A percentile compares a stretch with the other conserved stretches of the same genome.
phyloP scores from a whole-genome alignment of 1,284 basidiomycete genomes.

The Ceraceosorus bombacis region DNA sequence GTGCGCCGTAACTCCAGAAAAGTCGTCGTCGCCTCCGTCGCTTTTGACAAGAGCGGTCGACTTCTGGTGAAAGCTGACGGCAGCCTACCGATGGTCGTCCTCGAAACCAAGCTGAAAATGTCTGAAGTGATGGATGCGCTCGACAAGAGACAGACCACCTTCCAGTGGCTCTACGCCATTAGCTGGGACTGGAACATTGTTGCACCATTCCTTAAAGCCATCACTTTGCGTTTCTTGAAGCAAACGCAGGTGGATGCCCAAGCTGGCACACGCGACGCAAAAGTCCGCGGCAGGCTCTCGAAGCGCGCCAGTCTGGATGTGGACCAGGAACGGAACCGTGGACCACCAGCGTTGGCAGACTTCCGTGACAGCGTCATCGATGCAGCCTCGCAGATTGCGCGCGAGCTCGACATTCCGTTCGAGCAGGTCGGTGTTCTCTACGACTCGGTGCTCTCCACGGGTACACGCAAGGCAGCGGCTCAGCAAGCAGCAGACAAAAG shows the following conservation, averaged over 20 bases:
- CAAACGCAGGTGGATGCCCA: neutral
- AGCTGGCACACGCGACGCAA: neutral
- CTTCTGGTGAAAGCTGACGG: slow-evolving; percentile 54
- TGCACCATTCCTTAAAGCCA: slow-evolving; percentile 51
- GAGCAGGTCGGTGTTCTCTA: slow-evolving; percentile 60
- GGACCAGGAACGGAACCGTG: slow-evolving; percentile 19
- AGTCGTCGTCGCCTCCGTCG: slow-evolving; percentile 53
- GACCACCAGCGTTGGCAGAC: slow-evolving; percentile 38
- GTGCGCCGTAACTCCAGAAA: slow-evolving; percentile 51
- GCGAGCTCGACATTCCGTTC: slow-evolving; percentile 52
- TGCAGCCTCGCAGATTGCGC: slow-evolving; percentile 51
- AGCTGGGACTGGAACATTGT: slow-evolving; percentile 54
- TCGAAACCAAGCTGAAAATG: slow-evolving; percentile 51
- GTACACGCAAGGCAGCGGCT: slow-evolving; percentile 34
- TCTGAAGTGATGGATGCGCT: slow-evolving; percentile 51
- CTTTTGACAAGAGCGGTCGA: slow-evolving; percentile 53
- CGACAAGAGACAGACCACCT: slow-evolving; percentile 52
- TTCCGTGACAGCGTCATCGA: slow-evolving; percentile 53
- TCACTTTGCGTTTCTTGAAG: slow-evolving; percentile 42
- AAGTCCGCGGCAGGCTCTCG: neutral
- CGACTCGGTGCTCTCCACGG: slow-evolving; percentile 53
- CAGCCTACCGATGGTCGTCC: slow-evolving; percentile 53
- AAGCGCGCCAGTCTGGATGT: slow-evolving; percentile 19
- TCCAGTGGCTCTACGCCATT: slow-evolving; percentile 55
- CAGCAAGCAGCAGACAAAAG: neutral